A percentile compares a stretch with the other conserved stretches of the same genome.
Evolutionary conservation across 2,329 filamentous ascomycete species (phyloP).

Genomic region (Penicillium janthinellum): DNA sequence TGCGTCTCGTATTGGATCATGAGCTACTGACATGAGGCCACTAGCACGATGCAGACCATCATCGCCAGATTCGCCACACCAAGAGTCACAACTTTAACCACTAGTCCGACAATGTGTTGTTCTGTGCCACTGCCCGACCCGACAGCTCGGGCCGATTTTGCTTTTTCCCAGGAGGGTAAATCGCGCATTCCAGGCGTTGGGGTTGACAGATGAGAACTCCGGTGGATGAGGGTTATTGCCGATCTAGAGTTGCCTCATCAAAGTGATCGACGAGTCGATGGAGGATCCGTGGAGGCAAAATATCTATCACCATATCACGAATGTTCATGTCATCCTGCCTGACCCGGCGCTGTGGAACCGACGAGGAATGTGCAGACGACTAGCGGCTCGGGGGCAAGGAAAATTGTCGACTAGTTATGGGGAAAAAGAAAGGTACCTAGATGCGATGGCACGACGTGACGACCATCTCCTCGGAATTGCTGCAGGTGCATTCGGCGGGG

Average conservation of each 20-base stretch:
- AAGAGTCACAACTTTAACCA: too few species aligned
- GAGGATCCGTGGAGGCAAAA: neutral
- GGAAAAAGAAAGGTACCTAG: slow-evolving; percentile 2
- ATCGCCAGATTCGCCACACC: too few species aligned
- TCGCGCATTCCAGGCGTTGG: neutral
- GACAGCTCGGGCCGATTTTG: neutral
- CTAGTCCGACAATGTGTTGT: neutral
- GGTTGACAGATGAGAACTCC: neutral
- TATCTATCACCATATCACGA: neutral
- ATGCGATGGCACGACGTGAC: neutral
- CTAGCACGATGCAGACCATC: too few species aligned
- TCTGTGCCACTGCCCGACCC: neutral
- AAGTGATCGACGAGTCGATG: neutral
- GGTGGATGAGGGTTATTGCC: neutral
- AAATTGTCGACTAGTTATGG: neutral
- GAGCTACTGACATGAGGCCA: too few species aligned
- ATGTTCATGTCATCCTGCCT: neutral
- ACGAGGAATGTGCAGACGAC: neutral
- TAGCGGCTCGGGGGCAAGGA: neutral
- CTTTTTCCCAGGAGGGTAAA: neutral
- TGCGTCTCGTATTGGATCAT: neutral
- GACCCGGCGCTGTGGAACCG: neutral
- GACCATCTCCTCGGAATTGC: slow-evolving; percentile 6
- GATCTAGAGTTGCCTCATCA: neutral
- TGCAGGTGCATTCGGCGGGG: neutral